These are phyloP conservation scores for Citrullus mucosospermus DNA, from an alignment of 306 rosid species.

Conservation along the genomic window DNA sequence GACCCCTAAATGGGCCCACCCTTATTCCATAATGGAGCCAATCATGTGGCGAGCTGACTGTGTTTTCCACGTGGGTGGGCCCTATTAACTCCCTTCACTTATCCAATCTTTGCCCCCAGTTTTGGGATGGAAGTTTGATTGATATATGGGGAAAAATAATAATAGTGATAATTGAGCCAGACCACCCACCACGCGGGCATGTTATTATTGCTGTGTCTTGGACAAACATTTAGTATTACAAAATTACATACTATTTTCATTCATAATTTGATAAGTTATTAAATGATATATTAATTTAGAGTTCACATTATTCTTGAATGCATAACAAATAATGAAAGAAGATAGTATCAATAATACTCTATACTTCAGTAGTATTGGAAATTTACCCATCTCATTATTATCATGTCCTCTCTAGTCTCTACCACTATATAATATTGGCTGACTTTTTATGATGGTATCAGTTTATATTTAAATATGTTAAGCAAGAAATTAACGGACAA, in stretches of 20 bases:
- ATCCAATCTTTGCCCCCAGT: slow-evolving; percentile 3
- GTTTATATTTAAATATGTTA: neutral
- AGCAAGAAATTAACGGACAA: neutral
- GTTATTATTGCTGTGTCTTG: neutral
- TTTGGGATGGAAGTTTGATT: slow-evolving; percentile 2
- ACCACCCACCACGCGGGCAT: neutral
- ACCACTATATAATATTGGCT: neutral
- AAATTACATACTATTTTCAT: too few species aligned
- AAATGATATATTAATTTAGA: too few species aligned
- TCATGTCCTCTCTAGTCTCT: neutral
- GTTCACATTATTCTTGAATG: too few species aligned
- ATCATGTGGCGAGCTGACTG: slow-evolving; percentile 1
- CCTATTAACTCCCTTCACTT: neutral
- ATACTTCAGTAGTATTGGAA: too few species aligned
- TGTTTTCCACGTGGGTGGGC: slow-evolving; percentile 7
- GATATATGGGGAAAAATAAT: too few species aligned
- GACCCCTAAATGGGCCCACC: neutral
- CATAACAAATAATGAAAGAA: too few species aligned
- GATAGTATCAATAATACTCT: too few species aligned
- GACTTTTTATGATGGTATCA: neutral
- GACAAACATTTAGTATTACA: too few species aligned
- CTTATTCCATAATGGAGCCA: neutral
- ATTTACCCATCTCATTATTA: neutral
- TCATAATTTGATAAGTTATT: too few species aligned
- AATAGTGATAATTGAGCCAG: neutral